Evolutionary conservation across 176 grass and related monocot species (phyloP).

Genomic region (Ensete glaucum): DNA sequence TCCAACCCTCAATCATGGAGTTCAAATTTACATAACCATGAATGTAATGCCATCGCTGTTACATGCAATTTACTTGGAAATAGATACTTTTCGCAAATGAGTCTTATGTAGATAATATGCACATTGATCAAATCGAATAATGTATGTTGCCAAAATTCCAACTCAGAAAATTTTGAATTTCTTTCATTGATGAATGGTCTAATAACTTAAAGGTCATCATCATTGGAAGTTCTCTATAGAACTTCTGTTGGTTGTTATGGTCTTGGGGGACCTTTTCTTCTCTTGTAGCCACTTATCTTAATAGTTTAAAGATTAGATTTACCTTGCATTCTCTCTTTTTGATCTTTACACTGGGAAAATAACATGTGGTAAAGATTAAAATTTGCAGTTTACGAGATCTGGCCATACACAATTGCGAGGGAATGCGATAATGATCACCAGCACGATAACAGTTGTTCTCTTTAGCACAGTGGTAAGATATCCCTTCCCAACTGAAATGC

Average conservation of each 20-base stretch:
- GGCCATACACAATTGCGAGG: conserved; percentile 15
- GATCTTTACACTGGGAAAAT: neutral
- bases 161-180: neutral
- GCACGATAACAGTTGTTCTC: conserved; percentile 17
- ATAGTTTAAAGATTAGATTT: neutral
- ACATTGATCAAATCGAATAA: neutral
- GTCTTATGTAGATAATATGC: neutral
- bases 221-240: too few relatives aligned
- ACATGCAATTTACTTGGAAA: neutral
- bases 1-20: neutral
- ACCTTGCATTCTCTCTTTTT: neutral
- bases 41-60: neutral
- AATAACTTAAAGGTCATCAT: too few relatives aligned
- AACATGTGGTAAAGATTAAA: neutral
- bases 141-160: neutral
- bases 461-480: conserved; percentile 21
- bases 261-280: neutral
- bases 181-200: too few relatives aligned
- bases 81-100: neutral
- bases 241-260: too few relatives aligned
- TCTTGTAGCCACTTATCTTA: neutral
- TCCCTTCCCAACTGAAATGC: neutral
- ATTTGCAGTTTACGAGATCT: conserved; percentile 20
- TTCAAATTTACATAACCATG: neutral
- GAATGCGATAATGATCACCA: conserved; percentile 17